phyloP scores from a whole-genome alignment of 129 eudicot species.

The Lactuca saligna region DNA sequence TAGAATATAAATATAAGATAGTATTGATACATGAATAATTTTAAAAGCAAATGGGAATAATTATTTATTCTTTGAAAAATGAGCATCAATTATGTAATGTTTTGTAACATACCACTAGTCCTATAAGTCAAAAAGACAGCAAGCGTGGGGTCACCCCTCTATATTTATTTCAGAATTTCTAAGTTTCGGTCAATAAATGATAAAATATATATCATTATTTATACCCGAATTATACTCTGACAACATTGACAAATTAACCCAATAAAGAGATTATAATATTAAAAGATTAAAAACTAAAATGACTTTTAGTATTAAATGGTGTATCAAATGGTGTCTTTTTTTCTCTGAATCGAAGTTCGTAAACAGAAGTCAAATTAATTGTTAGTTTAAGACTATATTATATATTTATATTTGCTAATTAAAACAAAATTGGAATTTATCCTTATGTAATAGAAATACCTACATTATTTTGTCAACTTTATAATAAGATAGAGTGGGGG shows the following conservation, averaged over 20 bases:
- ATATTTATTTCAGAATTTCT: not conserved
- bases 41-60: conserved; percentile 4
- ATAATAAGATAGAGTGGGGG: not conserved
- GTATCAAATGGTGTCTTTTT: too few relatives aligned
- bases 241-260: not conserved
- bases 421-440: too few relatives aligned
- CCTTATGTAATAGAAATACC: not conserved
- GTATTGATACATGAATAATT: not conserved
- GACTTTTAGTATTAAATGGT: too few relatives aligned
- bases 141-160: conserved; percentile 28
- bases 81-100: conserved; percentile 20
- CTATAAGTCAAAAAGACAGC: conserved; percentile 40
- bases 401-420: too few relatives aligned
- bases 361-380: too few relatives aligned
- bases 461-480: not conserved
- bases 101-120: conserved; percentile 14
- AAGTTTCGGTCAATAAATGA: not conserved
- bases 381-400: too few relatives aligned
- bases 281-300: too few relatives aligned
- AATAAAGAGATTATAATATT: not conserved
- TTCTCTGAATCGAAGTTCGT: too few relatives aligned
- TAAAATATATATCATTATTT: not conserved
- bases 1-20: not conserved
- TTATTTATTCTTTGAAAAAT: not conserved
- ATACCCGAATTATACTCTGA: not conserved